These are phyloP conservation scores for Fusarium sp. DNA, from an alignment of 2,329 filamentous ascomycete genomes.

Conservation along the genomic window DNA sequence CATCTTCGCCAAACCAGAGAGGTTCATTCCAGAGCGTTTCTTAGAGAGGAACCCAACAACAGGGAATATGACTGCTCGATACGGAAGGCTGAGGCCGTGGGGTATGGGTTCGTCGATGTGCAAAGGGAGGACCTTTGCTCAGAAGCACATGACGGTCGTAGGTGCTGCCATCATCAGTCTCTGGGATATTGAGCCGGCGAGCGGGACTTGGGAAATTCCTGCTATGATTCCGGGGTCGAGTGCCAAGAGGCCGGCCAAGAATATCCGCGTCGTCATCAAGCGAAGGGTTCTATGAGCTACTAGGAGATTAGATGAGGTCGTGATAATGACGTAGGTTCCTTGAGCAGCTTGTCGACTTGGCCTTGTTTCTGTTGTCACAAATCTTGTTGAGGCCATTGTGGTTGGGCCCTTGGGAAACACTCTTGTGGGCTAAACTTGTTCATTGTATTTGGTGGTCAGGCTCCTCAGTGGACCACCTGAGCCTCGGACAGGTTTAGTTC, in stretches of 20 bases:
- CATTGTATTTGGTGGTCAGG: too few relatives aligned
- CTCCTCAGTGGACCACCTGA: too few relatives aligned
- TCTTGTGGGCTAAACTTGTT: too few relatives aligned
- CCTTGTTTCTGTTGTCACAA: not conserved
- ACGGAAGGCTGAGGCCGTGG: constrained; percentile 40
- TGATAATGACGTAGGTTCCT: not conserved
- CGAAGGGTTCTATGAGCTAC: not conserved
- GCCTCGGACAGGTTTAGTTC: not conserved
- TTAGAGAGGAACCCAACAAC: constrained; percentile 19
- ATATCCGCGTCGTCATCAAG: constrained; percentile 36
- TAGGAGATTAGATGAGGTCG: not conserved
- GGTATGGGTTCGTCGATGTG: constrained; percentile 38
- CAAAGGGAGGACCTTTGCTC: constrained; percentile 43
- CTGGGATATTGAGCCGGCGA: constrained; percentile 28
- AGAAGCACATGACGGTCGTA: constrained; percentile 37
- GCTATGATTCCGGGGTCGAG: constrained; percentile 26
- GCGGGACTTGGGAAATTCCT: constrained; percentile 25
- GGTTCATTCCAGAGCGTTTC: constrained; percentile 39
- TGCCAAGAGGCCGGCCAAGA: constrained; percentile 22
- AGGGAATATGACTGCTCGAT: constrained; percentile 24
- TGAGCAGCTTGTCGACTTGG: not conserved
- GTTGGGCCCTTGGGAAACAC: too few relatives aligned
- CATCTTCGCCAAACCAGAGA: constrained; percentile 30
- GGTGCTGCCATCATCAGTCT: constrained; percentile 29
- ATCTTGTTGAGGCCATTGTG: too few relatives aligned